phyloP scores from a whole-genome alignment of 768 basidiomycete genomes.

The Agrocybe chaxingu region DNA sequence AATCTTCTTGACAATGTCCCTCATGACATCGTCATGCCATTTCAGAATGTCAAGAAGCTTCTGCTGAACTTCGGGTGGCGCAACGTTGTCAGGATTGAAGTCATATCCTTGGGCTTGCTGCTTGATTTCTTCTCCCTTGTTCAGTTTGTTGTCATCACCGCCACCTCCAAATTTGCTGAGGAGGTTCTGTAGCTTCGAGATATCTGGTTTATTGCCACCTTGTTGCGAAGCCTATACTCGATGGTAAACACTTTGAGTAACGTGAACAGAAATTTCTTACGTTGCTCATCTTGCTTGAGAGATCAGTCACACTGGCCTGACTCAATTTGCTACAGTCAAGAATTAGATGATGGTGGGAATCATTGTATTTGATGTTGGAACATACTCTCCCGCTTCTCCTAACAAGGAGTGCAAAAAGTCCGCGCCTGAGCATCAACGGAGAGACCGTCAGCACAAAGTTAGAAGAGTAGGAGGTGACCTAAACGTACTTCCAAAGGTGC shows the following conservation, averaged over 20 bases:
- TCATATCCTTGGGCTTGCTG: slow-evolving; percentile 54
- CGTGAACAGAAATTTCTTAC: slow-evolving; percentile 15
- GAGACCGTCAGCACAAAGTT: background rate
- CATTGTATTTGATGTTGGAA: background rate
- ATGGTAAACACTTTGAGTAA: background rate
- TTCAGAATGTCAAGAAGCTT: slow-evolving; percentile 53
- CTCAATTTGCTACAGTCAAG: slow-evolving; percentile 43
- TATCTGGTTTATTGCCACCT: slow-evolving; percentile 29
- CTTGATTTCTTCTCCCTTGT: slow-evolving; percentile 54
- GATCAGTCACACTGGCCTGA: slow-evolving; percentile 59
- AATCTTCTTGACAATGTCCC: slow-evolving; percentile 50
- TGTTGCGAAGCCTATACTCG: slow-evolving; percentile 24
- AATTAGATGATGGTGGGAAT: slow-evolving; percentile 1
- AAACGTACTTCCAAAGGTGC: slow-evolving; percentile 55
- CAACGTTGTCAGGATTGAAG: slow-evolving; percentile 59
- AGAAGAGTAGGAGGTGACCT: background rate
- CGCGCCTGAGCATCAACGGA: slow-evolving; percentile 27
- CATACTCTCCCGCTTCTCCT: slow-evolving; percentile 64
- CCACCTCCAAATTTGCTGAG: slow-evolving; percentile 54
- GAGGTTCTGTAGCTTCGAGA: slow-evolving; percentile 37
- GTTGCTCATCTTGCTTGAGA: slow-evolving; percentile 47
- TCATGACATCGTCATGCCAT: slow-evolving; percentile 62
- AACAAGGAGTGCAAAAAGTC: slow-evolving; percentile 67
- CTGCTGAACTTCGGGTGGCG: slow-evolving; percentile 61
- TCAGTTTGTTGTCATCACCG: slow-evolving; percentile 41